Base-by-base conservation (phyloP, 306 rosid genomes). In the Lotus japonicus region DNA sequence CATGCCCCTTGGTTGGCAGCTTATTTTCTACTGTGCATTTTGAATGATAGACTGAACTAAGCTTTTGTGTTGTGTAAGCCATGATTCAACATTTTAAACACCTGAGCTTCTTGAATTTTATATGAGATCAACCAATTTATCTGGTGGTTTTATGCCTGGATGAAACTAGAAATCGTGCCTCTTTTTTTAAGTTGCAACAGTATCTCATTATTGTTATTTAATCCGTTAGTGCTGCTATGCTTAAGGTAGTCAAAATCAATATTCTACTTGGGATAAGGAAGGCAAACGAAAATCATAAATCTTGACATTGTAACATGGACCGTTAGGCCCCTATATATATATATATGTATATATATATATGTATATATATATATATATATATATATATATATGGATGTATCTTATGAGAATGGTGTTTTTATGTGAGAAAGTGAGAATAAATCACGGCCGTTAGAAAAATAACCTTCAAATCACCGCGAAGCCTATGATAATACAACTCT, bases 31-130 rank as follows among this genome's bases (percentile, higher is more conserved):
- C 18, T 44, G 26, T 33, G 9, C 56, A 38, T 66, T 72, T 48
- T 18, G 2, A 39, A 45, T 46, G 59, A 63, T 41, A 53, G 15
- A 84, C 81, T 81, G 87, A 44, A 55, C 36, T 58, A 13, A 17
- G 18, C 9, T 1, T 58, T 51, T 44, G 11, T 26, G 71, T 31
- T 68, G 44, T 31, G 56, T 11, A 46, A 45, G 35, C 59, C 68
- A 31, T 74, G 63, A 31, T 44, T 53, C 53, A 17, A 45, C 44
- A 14, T 33, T 52, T 61, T 61, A 21, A 64, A 65, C 61, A 49
- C 18, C 16, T 44, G 48, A 18, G 61, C 45, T 15, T 75, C 62
- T 51, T 48, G 48, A 38, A 45, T 70, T 15, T 45, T 15, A 54
- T 5, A 38, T 26, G 48, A 38, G 10, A 49, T 56, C 50, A 70